Evolutionary conservation across 306 rosid species (phyloP), one percentile per base, ranked within the genome.

Genomic region (Vicia villosa): DNA sequence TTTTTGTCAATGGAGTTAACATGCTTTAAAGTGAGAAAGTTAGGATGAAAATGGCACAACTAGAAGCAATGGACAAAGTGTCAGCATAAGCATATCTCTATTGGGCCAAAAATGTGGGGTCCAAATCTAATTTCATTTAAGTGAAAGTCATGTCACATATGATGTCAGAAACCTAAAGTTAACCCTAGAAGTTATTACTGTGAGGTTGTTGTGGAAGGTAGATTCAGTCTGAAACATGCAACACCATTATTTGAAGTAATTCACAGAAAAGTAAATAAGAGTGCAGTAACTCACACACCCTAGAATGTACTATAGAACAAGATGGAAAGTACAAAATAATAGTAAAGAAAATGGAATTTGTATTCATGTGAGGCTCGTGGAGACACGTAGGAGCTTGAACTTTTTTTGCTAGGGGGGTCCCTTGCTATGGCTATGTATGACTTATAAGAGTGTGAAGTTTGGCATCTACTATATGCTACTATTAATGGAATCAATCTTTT

Each of bases 121-220:
- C 76, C 64, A 76, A 56, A 19, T 62, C 46, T 21, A 59, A 60
- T 26, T 57, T 22, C 66, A 77, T 69, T 63, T 20, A 34, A 82
- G 87, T 78, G 87, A 56, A 63, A 63, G 12, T 68, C 77, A 74
- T 42, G 86, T 80, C 74, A 80, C 79, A 77, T 10, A 65, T 83
- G 79, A 82, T 62, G 84, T 80, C 77, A 80, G 22, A 43, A 4
- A 2, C 37, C 24, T 11, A 45, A 83, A 87, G 63, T 14, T 76
- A 62, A 34, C 83, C 59, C 41, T 34, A 34, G 26, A 16, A 10
- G 14, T 43, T 52, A 54, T 5, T 10, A 50, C 20, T 17, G n/a
- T 54, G 38, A 22, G 62, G 47, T 1, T 6, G 9, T 45, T 40
- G 14, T 22, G 38, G 22, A 26, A 30, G 55, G 43, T 9, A 41